Conservation (phyloP, 2,329 filamentous ascomycete genomes). For the Penicillium sp. region DNA sequence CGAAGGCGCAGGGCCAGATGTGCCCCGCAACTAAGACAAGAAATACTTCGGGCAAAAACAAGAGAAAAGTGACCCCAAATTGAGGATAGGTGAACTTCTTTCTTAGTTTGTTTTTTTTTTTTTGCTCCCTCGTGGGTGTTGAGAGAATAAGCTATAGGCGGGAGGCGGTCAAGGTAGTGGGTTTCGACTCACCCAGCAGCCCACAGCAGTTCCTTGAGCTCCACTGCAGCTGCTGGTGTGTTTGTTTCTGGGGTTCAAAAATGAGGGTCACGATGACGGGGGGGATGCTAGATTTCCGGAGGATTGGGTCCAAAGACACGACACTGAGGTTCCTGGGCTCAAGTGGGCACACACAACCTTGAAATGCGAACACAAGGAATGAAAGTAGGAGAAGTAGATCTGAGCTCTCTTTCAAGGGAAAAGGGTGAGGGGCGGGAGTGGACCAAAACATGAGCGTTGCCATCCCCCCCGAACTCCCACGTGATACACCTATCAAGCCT, state of each 20-base stretch:
- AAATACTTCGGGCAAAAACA: constrained; percentile 5
- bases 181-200: constrained; percentile 24
- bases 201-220: constrained; percentile 21
- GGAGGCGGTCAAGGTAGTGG: constrained; percentile 27
- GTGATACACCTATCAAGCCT: constrained; percentile 20
- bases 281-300: background rate
- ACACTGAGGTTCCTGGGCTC: background rate
- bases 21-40: constrained; percentile 15
- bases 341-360: background rate
- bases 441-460: constrained; percentile 23
- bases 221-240: constrained; percentile 26
- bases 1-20: constrained; percentile 8
- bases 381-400: background rate
- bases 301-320: background rate
- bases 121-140: constrained; percentile 3
- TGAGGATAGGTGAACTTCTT: constrained; percentile 7
- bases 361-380: background rate
- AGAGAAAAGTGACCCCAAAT: constrained; percentile 6
- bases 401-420: constrained; percentile 14
- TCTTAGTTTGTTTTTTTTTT: constrained; percentile 20
- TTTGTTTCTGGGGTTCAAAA: constrained; percentile 15
- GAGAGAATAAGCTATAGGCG: constrained; percentile 17
- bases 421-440: constrained; percentile 22
- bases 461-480: constrained; percentile 19
- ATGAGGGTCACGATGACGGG: constrained; percentile 11